Base-by-base conservation (phyloP, 1,139 yeast genomes). In the Scheffersomyces insectosa region DNA sequence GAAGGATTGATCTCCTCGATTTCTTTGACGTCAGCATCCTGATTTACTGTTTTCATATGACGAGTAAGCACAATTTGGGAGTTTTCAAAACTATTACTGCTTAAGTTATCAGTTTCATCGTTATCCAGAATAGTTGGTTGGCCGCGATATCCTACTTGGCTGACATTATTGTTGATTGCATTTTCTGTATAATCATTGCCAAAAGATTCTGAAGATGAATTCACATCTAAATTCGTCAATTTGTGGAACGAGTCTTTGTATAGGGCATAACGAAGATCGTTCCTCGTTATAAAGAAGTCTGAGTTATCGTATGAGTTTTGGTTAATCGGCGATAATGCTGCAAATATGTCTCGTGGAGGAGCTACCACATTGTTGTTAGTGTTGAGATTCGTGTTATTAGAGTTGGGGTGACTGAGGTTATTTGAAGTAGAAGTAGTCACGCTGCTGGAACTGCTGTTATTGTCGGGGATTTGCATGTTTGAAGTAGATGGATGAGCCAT, bases 231-330 rank as follows among this genome's bases (percentile, higher is more conserved):
- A 8, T 14, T 41, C 27, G 15, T 43, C 40, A 43, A 39, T 38
- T 47, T 50, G 12, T 38, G 36, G 5, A 54, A 46, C 0, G 60
- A 43, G 34, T 59, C 63, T 25, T 50, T 55, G 42, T 57, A 57
- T 6, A 59, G 34, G 1, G 62, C 61, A 33, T 46, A 34, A 28
- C 58, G 45, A 29, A 60, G 45, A 30, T 57, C 56, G 20, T 59
- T 57, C 29, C 49, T 54, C 3, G 56, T 47, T 2, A 49, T 42
- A 39, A 40, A 50, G 36, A 51, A 50, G n/a, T 51, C 57, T n/a
- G 43, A 44, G 7, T 31, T 31, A 14, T 47, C 53, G 14, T 46
- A 41, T 2, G 44, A 37, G 30, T 40, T 41, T 14, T 42, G 45
- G 6, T 46, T 45, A 7, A 47, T 40, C 6, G 56, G 53, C 2